Base-by-base conservation (phyloP, 176 grass and related monocot genomes). In the Aegilops sharonensis region DNA sequence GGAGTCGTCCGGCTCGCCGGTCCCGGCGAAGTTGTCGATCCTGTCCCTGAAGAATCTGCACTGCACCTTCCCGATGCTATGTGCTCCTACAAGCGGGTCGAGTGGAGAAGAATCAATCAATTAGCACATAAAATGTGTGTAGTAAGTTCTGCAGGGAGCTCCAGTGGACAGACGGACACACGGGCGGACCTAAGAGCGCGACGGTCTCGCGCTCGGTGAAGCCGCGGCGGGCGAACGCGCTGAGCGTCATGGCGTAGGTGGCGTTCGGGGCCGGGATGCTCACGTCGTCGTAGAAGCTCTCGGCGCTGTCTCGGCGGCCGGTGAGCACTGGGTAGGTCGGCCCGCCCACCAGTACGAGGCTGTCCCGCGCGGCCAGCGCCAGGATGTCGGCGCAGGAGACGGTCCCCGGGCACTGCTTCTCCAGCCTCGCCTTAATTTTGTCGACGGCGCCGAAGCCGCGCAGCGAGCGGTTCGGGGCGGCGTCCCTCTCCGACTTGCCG, bases 311-410 rank as follows among this genome's bases (percentile, higher is more conserved):
- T 15, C 47, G 74, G 39, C 91, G 86, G 14, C 91, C 88, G 11
- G 88, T 93, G 82, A 90, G 88, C 21, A 93, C 85, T 13, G 83
- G 78, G 68, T 88, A 90, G 67, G 35, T 18, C 0, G 85, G 88
- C 30, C 85, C 88, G 63, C 91, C 88, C 30, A 92, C 88, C 17
- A 90, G 79, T 17, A 85, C 68, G 48, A 90, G 87, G 81, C 66
- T 85, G 68, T 94, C 90, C 11, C 93, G 82, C 52, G 79, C 85
- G 11, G 82, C 78, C 20, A 94, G 78, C 0, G 79, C 90, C 52
- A 94, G 64, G 75, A 94, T 68, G 74, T 94, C 93, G 6, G 90
- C 90, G 72, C 90, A 92, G 6, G 93, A 94, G 20, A 94, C 85
- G 4, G 88, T 87, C 3, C n/a, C 54, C 1, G 85, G 88, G 63